These are phyloP conservation scores for Tetradesmus obliquus DNA, from an alignment of 139 green algal genomes.

Conservation along the genomic window DNA sequence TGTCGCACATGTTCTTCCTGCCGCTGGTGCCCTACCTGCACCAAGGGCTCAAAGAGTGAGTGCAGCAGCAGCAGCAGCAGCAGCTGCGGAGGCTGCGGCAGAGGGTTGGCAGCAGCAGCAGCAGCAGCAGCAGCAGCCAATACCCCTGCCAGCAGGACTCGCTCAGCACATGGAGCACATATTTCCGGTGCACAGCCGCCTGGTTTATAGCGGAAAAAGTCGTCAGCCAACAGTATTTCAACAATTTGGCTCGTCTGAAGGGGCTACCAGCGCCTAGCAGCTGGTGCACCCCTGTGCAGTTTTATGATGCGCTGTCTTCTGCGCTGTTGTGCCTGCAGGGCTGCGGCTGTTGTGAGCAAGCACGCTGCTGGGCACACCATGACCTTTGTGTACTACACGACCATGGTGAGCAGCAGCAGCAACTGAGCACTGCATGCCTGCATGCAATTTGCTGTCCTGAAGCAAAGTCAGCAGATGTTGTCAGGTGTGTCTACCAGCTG, in stretches of 20 bases:
- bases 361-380: constrained; percentile 17
- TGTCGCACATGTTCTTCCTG: constrained; percentile 57
- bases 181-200: no score
- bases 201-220: no score
- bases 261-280: no score
- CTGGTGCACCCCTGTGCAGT: no score
- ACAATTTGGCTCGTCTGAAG: no score
- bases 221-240: no score
- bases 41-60: constrained; percentile 63
- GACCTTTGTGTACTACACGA: constrained; percentile 39
- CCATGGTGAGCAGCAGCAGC: constrained; percentile 20
- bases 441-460: neutral
- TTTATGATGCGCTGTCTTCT: neutral
- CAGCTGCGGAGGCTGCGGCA: neutral
- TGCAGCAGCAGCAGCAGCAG: neutral
- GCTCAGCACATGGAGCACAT: no score
- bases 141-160: no score
- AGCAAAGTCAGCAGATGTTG: neutral
- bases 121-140: no score
- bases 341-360: constrained; percentile 15
- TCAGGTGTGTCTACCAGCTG: neutral
- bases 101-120: neutral
- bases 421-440: neutral
- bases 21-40: constrained; percentile 58
- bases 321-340: constrained; percentile 24